Evolutionary conservation across 305 asterid genomes (phyloP), one percentile per base, ranked within the genome.

Genomic region (Euphrasia arctica): DNA sequence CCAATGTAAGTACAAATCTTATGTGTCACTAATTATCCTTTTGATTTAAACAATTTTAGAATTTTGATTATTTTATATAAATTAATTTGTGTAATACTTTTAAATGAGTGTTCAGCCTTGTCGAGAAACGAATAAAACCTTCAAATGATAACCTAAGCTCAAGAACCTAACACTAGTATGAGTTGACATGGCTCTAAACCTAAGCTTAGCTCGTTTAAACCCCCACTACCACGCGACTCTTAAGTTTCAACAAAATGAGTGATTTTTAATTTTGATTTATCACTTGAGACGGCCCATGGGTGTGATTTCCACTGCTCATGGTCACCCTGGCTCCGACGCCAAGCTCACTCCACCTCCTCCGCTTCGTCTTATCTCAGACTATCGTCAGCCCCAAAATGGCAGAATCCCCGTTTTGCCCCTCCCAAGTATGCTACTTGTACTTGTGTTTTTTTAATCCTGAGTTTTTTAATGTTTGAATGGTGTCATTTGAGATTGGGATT

Each of bases 291-390:
- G 72, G 83, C 77, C 77, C 77, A 80, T 77, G 81, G 81, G 77
- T 56, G 82, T 76, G 82, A 75, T 69, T 63, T 62, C 70, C 73
- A 69, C 73, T 66, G 74, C 84, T 81, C 78, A 66, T 68, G 67
- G 80, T 64, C 82, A 66, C 60, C 80, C 83, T 54, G 7, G 42
- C 42, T 78, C 83, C 56, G 64, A 72, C 25, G 51, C 67, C 48
- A 72, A 63, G 18, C 72, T 73, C 66, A 56, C 70, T 47, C 71
- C 59, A 57, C 71, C 59, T 57, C 13, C 63, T 42, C 86, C 48
- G 31, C 39, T 74, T 51, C 86, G 74, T 73, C 82, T 75, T 74
- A 76, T 73, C 79, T 70, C 74, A 65, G 81, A 71, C 67, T 66
- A 10, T 31, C 56, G 9, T 18, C 57, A 32, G 34, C 72, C 66